Percentiles rank a stretch among this genome's conserved stretches.
Evolutionary conservation across 208 protist species (phyloP).

Genomic region (Trypanosomatidae sp.): DNA sequence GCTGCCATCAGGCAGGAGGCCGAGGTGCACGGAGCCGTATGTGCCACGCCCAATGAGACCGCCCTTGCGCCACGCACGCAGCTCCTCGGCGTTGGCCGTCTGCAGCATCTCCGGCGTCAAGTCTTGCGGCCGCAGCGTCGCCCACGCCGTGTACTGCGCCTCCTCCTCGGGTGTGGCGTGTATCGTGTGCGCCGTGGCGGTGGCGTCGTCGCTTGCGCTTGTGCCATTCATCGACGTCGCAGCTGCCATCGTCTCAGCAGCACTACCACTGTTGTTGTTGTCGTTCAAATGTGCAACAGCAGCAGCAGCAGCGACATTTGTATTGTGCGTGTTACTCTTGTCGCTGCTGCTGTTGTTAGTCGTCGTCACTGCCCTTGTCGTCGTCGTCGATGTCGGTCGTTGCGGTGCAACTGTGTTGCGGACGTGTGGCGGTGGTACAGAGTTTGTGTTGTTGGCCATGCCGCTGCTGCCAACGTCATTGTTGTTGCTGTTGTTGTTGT

Average conservation of each 20-base stretch:
- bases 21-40: slow-evolving; percentile 87
- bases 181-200: slow-evolving; percentile 6
- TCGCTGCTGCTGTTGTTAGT: background rate
- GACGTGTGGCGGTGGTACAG: background rate
- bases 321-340: background rate
- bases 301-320: background rate
- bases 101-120: slow-evolving; percentile 84
- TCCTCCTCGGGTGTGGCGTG: slow-evolving; percentile 49
- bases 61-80: slow-evolving; percentile 61
- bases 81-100: slow-evolving; percentile 50
- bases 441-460: background rate
- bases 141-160: slow-evolving; percentile 59
- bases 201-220: no score
- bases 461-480: background rate
- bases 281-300: background rate
- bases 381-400: background rate
- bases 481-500: background rate
- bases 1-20: slow-evolving; percentile 61
- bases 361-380: background rate
- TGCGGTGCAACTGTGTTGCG: background rate
- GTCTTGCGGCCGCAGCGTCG: slow-evolving; percentile 49
- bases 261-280: no score
- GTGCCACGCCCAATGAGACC: slow-evolving; percentile 79
- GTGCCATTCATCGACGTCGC: background rate
- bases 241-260: background rate